Evolutionary conservation across 768 basidiomycete genomes (phyloP).

Genomic region (Pleurotus giganteus): DNA sequence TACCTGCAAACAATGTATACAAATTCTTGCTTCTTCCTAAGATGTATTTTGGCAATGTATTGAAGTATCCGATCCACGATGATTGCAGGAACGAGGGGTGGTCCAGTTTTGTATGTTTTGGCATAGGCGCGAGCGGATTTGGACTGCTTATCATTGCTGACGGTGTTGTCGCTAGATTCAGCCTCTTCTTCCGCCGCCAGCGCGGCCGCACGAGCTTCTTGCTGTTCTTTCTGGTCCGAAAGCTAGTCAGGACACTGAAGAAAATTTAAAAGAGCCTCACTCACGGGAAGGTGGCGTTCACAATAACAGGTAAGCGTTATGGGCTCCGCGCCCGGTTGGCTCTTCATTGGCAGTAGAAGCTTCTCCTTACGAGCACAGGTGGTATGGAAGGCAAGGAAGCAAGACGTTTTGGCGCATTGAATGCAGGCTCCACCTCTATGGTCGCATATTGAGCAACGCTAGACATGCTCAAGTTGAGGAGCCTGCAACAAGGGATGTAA

Average conservation of each 20-base stretch:
- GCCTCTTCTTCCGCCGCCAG: constrained; percentile 49
- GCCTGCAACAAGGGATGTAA: background rate
- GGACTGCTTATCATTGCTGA: constrained; percentile 39
- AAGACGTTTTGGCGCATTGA: constrained; percentile 88
- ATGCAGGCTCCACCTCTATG: constrained; percentile 80
- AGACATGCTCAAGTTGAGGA: constrained; percentile 1
- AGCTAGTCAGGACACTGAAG: background rate
- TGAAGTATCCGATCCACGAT: constrained; percentile 77
- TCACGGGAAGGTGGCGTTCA: constrained; percentile 86
- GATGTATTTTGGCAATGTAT: constrained; percentile 67
- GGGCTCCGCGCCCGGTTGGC: constrained; percentile 70
- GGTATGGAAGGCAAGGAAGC: constrained; percentile 91
- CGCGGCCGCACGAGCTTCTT: constrained; percentile 55
- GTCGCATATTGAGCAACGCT: constrained; percentile 51
- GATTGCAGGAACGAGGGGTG: constrained; percentile 85
- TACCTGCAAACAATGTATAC: constrained; percentile 80
- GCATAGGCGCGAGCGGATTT: constrained; percentile 90
- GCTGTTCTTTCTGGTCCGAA: constrained; percentile 61
- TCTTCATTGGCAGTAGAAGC: constrained; percentile 85
- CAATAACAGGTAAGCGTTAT: constrained; percentile 79
- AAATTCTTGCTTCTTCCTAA: constrained; percentile 78
- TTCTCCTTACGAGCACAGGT: constrained; percentile 91
- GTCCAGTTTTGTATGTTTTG: constrained; percentile 88
- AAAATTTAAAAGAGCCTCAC: constrained; percentile 20
- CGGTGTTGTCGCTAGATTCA: constrained; percentile 35